A percentile compares a stretch with the other conserved stretches of the same genome.
phyloP scores from a whole-genome alignment of 768 basidiomycete genomes.

The Hirschioporus abietinus region DNA sequence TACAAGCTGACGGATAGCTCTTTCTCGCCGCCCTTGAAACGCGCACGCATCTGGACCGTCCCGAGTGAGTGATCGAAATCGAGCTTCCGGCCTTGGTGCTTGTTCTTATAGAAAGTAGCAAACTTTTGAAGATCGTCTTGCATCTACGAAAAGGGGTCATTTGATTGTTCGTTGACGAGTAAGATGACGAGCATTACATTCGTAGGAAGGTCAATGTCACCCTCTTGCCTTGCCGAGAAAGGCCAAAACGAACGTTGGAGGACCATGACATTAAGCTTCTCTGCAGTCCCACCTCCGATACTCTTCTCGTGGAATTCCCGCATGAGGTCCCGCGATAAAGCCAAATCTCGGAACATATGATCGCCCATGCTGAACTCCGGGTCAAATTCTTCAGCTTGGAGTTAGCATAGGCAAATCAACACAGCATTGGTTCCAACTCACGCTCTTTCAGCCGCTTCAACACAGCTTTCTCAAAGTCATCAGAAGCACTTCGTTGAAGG shows the following conservation, averaged over 20 bases:
- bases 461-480: conserved; percentile 82
- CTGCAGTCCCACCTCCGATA: conserved; percentile 20
- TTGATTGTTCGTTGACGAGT: neutral
- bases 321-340: conserved; percentile 70
- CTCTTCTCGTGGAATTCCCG: conserved; percentile 49
- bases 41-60: conserved; percentile 67
- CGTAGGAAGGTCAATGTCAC: conserved; percentile 46
- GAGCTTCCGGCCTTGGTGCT: conserved; percentile 71
- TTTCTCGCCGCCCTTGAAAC: conserved; percentile 66
- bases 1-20: conserved; percentile 89
- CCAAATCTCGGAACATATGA: conserved; percentile 91
- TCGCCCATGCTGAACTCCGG: conserved; percentile 93
- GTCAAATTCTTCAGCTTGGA: conserved; percentile 66
- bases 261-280: conserved; percentile 68
- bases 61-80: conserved; percentile 87
- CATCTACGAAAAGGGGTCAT: conserved; percentile 45
- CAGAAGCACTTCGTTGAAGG: conserved; percentile 77
- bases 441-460: conserved; percentile 78
- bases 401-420: neutral
- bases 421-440: neutral
- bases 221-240: conserved; percentile 46
- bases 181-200: conserved; percentile 31
- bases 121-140: conserved; percentile 62
- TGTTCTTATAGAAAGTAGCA: conserved; percentile 65
- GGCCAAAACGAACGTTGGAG: conserved; percentile 91